Evolutionary conservation across 495 filamentous ascomycete species (phyloP).

Genomic region (Sporormia fimetaria): DNA sequence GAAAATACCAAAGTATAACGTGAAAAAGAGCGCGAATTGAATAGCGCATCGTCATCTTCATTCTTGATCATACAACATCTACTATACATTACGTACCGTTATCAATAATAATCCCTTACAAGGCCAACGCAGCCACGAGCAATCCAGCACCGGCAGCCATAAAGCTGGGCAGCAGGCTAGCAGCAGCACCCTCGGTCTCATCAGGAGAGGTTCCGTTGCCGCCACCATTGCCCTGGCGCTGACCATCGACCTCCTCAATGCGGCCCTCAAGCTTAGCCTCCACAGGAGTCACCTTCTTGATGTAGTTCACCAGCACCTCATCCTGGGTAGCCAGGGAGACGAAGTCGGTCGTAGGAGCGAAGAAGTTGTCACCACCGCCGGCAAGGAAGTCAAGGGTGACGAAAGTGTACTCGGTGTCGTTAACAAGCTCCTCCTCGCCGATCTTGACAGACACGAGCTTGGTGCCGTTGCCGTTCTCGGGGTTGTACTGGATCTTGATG

Average conservation of each 20-base stretch:
- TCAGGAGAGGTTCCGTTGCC: too few relatives aligned
- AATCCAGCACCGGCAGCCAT: too few relatives aligned
- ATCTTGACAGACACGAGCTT: conserved; percentile 38
- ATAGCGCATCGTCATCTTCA: too few relatives aligned
- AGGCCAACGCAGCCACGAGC: too few relatives aligned
- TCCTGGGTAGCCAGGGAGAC: conserved; percentile 40
- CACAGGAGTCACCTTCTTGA: conserved; percentile 37
- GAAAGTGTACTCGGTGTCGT: conserved; percentile 35
- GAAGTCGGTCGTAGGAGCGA: conserved; percentile 31
- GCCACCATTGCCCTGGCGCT: too few relatives aligned
- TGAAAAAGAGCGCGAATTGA: too few relatives aligned
- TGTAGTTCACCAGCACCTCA: conserved; percentile 40
- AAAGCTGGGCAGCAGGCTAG: too few relatives aligned
- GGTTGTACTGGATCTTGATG: conserved; percentile 40
- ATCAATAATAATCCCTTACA: too few relatives aligned
- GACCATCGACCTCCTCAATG: conserved; percentile 28
- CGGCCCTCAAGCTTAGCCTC: conserved; percentile 40
- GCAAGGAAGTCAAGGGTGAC: conserved; percentile 47
- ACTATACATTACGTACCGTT: too few relatives aligned
- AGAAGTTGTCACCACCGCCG: conserved; percentile 42
- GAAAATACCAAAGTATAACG: too few relatives aligned
- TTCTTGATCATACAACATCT: too few relatives aligned
- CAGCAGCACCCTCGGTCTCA: too few relatives aligned
- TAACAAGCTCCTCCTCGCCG: conserved; percentile 33
- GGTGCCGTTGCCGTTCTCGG: conserved; percentile 26